Percentiles rank a stretch among this genome's conserved stretches.
Conservation (phyloP, 129 eudicot species). For the Pulicaria dysenterica region DNA sequence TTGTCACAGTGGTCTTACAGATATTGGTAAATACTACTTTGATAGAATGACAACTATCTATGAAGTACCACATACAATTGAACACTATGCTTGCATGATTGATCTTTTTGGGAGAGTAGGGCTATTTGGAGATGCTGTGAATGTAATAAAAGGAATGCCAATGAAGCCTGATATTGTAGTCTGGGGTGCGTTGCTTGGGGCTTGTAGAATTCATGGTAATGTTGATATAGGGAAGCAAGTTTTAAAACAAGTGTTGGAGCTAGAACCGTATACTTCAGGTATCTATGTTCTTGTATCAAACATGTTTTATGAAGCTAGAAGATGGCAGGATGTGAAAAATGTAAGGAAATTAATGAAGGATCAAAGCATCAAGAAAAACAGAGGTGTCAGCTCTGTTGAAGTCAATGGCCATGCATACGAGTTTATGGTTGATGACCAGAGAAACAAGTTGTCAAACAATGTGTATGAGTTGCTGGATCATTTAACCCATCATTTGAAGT, state of each 20-base stretch:
- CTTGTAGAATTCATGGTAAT: constrained; percentile 45
- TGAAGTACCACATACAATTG: constrained; percentile 26
- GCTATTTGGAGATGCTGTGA: constrained; percentile 36
- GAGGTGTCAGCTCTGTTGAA: constrained; percentile 39
- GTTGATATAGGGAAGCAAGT: constrained; percentile 38
- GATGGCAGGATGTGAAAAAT: constrained; percentile 52
- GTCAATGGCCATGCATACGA: constrained; percentile 28
- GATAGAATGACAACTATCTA: constrained; percentile 26
- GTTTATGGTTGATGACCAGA: constrained; percentile 44
- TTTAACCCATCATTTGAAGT: constrained; percentile 27
- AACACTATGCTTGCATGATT: constrained; percentile 49
- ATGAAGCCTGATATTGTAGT: constrained; percentile 46
- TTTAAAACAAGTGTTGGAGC: constrained; percentile 38
- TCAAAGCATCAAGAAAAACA: constrained; percentile 38
- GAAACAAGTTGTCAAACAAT: constrained; percentile 29
- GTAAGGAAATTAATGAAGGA: constrained; percentile 45
- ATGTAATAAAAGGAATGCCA: constrained; percentile 36
- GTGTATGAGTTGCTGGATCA: constrained; percentile 26
- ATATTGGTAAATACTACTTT: constrained; percentile 36
- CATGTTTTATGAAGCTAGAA: constrained; percentile 40
- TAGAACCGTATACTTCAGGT: constrained; percentile 40
- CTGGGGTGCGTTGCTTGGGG: constrained; percentile 51
- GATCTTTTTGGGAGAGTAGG: constrained; percentile 42
- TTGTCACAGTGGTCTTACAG: constrained; percentile 41
- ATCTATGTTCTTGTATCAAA: constrained; percentile 41